A percentile compares a stretch with the other conserved stretches of the same genome.
These are phyloP conservation scores for Oryza meridionalis DNA, from an alignment of 176 grass and related monocot genomes.

Conservation along the genomic window DNA sequence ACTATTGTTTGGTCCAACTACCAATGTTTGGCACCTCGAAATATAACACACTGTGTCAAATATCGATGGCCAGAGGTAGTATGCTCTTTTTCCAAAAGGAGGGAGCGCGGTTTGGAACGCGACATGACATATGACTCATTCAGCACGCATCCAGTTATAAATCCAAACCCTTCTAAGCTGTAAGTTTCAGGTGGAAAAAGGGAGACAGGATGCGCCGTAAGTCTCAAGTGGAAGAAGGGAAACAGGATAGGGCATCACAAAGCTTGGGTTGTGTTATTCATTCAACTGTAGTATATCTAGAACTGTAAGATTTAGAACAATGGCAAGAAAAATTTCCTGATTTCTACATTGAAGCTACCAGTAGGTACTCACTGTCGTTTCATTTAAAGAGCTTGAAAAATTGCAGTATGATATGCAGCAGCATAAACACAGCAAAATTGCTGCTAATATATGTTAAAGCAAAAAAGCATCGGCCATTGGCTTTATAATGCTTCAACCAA, in stretches of 20 bases:
- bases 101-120: background rate
- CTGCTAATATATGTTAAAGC: background rate
- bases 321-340: background rate
- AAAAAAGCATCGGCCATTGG: background rate
- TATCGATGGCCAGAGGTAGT: too few relatives aligned
- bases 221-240: background rate
- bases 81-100: too few relatives aligned
- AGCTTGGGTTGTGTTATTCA: background rate
- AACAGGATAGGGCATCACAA: background rate
- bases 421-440: background rate
- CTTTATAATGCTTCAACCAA: background rate
- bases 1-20: too few relatives aligned
- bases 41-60: too few relatives aligned
- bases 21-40: too few relatives aligned
- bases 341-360: background rate
- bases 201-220: background rate
- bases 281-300: background rate
- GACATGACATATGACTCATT: background rate
- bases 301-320: background rate
- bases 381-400: background rate
- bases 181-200: conserved; percentile 2
- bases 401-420: conserved; percentile 5
- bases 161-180: background rate
- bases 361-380: background rate
- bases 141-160: background rate